A percentile compares a stretch with the other conserved stretches of the same genome.
Conservation (phyloP, 768 basidiomycete species). For the Suillus decipiens region DNA sequence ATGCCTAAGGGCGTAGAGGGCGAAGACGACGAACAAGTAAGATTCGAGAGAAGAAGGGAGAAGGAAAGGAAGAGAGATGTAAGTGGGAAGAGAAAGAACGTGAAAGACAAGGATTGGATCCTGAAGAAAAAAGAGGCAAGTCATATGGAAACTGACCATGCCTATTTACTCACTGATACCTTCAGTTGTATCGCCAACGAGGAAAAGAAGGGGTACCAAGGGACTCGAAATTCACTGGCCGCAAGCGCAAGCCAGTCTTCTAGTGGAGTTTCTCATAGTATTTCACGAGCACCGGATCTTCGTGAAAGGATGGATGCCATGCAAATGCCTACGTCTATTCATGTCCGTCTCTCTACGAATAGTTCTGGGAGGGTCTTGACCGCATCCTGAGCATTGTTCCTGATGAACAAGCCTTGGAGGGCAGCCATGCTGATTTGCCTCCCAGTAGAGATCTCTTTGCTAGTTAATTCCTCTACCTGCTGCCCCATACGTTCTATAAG, state of each 20-base stretch:
- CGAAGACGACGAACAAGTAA: conserved; percentile 59
- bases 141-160: background rate
- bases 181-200: conserved; percentile 76
- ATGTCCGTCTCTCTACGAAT: conserved; percentile 33
- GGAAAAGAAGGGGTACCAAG: conserved; percentile 84
- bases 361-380: conserved; percentile 50
- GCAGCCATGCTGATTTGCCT: conserved; percentile 90
- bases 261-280: conserved; percentile 38
- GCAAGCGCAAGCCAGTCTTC: conserved; percentile 81
- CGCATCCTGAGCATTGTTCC: conserved; percentile 59
- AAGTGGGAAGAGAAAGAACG: conserved; percentile 65
- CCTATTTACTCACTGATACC: conserved; percentile 7
- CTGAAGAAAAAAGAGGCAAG: conserved; percentile 93
- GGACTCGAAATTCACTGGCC: conserved; percentile 91
- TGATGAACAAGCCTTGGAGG: conserved; percentile 93
- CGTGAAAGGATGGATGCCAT: conserved; percentile 4
- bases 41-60: conserved; percentile 80
- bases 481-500: conserved; percentile 49
- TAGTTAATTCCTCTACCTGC: conserved; percentile 55
- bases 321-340: conserved; percentile 19
- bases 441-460: conserved; percentile 50
- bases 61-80: conserved; percentile 57
- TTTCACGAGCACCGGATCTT: background rate
- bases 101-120: conserved; percentile 91
- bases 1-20: conserved; percentile 79